These are phyloP conservation scores for Benincasa hispida DNA, from an alignment of 306 rosid genomes.

Conservation along the genomic window DNA sequence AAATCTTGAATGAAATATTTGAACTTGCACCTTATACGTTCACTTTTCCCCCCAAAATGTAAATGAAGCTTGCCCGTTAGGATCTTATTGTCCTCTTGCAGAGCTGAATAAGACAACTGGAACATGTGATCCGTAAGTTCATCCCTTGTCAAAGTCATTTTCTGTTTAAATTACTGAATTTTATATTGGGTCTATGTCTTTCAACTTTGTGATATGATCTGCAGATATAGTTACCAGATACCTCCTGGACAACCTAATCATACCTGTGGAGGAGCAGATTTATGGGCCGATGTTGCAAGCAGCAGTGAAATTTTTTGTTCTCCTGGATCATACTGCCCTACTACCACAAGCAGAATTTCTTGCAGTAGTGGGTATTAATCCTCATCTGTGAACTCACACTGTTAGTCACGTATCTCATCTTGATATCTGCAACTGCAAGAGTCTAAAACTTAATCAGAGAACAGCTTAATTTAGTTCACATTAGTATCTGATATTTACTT, in stretches of 20 bases:
- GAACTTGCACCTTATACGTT: neutral
- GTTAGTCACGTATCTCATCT: neutral
- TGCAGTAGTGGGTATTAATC: conserved; percentile 72
- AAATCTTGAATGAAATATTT: neutral
- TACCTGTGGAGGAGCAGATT: conserved; percentile 72
- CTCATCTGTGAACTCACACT: conserved; percentile 20
- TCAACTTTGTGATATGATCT: conserved; percentile 12
- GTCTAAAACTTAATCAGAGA: neutral
- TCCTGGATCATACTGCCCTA: conserved; percentile 73
- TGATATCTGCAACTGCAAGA: neutral
- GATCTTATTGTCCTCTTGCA: conserved; percentile 68
- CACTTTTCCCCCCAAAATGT: neutral
- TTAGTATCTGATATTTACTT: neutral
- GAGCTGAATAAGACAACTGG: conserved; percentile 41
- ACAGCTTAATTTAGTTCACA: neutral
- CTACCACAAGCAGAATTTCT: conserved; percentile 30
- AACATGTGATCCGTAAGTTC: conserved; percentile 74
- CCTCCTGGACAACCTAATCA: conserved; percentile 57
- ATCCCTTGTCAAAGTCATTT: neutral
- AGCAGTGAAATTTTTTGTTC: conserved; percentile 67
- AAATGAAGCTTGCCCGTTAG: conserved; percentile 77
- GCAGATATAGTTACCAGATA: conserved; percentile 63
- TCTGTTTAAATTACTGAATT: neutral
- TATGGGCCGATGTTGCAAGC: conserved; percentile 43
- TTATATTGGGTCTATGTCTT: neutral